Evolutionary conservation across 176 grass and related monocot species (phyloP).

Genomic region (Chloris gayana): DNA sequence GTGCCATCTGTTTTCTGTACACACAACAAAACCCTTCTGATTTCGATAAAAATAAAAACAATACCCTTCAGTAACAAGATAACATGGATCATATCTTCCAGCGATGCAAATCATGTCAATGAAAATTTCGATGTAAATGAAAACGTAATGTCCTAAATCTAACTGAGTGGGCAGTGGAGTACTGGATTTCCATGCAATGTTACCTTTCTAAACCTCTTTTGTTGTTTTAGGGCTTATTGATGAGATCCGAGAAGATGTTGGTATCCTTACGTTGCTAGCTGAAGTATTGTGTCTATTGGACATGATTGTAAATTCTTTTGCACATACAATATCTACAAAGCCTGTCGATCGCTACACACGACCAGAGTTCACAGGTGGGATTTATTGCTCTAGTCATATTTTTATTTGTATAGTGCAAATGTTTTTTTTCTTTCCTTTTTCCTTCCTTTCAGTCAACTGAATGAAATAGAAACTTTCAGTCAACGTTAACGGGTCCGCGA

Average conservation of each 20-base stretch:
- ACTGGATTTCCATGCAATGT: slow-evolving; percentile 28
- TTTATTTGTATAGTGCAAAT: slow-evolving; percentile 13
- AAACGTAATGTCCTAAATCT: background rate
- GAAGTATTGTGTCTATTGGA: slow-evolving; percentile 90
- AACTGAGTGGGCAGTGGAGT: background rate
- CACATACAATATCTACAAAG: slow-evolving; percentile 85
- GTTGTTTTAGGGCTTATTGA: slow-evolving; percentile 70
- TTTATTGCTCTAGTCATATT: slow-evolving; percentile 4
- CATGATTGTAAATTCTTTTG: slow-evolving; percentile 99
- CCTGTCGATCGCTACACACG: slow-evolving; percentile 76
- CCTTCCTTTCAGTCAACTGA: too few species aligned
- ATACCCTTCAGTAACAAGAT: slow-evolving; percentile 10
- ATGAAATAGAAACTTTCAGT: too few species aligned
- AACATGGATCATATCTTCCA: background rate
- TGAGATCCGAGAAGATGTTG: slow-evolving; percentile 74
- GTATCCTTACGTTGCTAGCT: slow-evolving; percentile 79
- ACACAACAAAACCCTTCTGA: background rate
- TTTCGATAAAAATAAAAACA: too few species aligned
- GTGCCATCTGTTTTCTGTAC: slow-evolving; percentile 7
- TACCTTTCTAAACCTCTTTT: slow-evolving; percentile 30
- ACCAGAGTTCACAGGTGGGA: slow-evolving; percentile 82
- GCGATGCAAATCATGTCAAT: slow-evolving; percentile 11
- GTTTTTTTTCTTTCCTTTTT: too few species aligned
- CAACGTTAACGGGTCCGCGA: too few species aligned
- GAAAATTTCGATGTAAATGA: slow-evolving; percentile 19